Base-by-base conservation (phyloP, 306 rosid genomes). In the Sechiopsis laciniata region DNA sequence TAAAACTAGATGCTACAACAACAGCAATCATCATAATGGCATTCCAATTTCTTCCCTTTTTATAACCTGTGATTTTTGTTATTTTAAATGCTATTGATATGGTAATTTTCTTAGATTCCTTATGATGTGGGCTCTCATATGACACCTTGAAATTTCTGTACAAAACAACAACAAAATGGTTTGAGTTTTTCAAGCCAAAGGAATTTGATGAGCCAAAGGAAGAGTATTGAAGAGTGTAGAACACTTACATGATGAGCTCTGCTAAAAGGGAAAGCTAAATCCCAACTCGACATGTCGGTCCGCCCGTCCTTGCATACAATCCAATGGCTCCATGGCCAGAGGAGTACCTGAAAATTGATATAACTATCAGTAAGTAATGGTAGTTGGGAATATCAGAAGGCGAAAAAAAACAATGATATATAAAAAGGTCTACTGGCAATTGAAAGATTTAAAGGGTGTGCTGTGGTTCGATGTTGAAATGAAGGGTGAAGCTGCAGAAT, bases 401-500 rank as follows among this genome's bases (percentile, higher is more conserved):
- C 16, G 51, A 20, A 50, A 57, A 12, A 12, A 67, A 45, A 24
- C 3, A 32, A 32, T 32, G 37, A 32, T 32, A 32, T 26, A 32
- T 32, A 46, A 21, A 8, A 10, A 7, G 42, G 22, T 59, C 32
- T 66, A 66, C 82, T 90, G 96, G 82, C 98, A 93, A 75, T 93
- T 88, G 75, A 75, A 88, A 48, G 97, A 79, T 79, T 88, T 90
- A 82, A 93, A 88, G 67, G 97, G 78, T 11, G 86, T 75, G 76
- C 86, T 91, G 62, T 88, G 83, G 50, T 80, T 16, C 72, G 79
- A 74, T 82, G 77, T 9, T 82, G 84, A 81, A 88, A 77, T 73
- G 83, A 87, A 66, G 84, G 79, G 85, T 76, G 89, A 79, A 77
- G 57, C 54, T 75, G 69, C 63, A 82, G 48, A 46, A 61, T 61